Percentiles rank a stretch among this genome's conserved stretches.
Conservation (phyloP, 306 rosid genomes). For the Sesbania bispinosa region DNA sequence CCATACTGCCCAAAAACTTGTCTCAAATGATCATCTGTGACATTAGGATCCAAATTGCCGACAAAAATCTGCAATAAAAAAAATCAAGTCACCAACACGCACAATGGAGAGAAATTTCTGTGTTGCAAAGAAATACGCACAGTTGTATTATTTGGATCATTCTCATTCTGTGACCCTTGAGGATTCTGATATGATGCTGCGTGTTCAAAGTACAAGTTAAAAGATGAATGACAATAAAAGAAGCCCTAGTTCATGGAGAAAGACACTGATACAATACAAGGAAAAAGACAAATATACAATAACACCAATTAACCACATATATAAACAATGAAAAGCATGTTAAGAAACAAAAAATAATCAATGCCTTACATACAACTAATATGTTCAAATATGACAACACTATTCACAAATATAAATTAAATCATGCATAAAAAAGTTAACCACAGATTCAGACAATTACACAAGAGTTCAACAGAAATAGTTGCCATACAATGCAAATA, state of each 20-base stretch:
- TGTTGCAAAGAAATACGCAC: constrained; percentile 59
- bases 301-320: no score
- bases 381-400: background rate
- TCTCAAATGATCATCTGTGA: constrained; percentile 83
- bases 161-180: constrained; percentile 86
- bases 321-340: background rate
- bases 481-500: background rate
- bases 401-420: background rate
- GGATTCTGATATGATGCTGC: constrained; percentile 94
- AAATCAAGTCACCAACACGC: constrained; percentile 22
- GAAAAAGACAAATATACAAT: no score
- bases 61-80: constrained; percentile 71
- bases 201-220: constrained; percentile 40
- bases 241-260: background rate
- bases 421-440: background rate
- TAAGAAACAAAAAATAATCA: no score
- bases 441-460: background rate
- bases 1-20: constrained; percentile 87
- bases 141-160: constrained; percentile 92
- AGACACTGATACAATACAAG: background rate
- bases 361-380: background rate
- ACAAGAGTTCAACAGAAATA: no score
- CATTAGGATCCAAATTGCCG: constrained; percentile 88
- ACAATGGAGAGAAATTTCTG: background rate
- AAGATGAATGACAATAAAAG: constrained; percentile 14